These are phyloP conservation scores for Mycena latifolia DNA, from an alignment of 768 basidiomycete genomes.

Conservation along the genomic window DNA sequence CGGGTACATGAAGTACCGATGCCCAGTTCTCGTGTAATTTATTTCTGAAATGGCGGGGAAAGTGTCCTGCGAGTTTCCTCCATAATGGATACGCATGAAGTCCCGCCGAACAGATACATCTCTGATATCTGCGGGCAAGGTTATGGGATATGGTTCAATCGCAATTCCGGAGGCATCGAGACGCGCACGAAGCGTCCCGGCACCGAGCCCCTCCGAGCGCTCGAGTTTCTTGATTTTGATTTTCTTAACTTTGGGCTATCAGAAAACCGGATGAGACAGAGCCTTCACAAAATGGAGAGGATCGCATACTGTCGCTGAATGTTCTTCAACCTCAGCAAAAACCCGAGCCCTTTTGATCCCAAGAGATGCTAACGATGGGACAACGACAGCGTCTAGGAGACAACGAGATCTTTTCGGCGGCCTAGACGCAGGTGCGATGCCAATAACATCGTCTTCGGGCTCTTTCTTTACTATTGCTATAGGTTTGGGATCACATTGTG, in stretches of 20 bases:
- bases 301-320: too few species aligned
- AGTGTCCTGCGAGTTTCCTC: conserved; percentile 1
- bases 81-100: conserved; percentile 21
- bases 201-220: conserved; percentile 13
- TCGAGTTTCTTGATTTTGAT: conserved; percentile 26
- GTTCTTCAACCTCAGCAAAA: background rate
- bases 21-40: conserved; percentile 15
- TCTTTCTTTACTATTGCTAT: background rate
- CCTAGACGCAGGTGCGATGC: too few species aligned
- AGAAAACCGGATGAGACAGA: background rate
- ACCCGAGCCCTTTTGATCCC: background rate
- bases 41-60: conserved; percentile 8
- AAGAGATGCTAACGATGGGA: conserved; percentile 1
- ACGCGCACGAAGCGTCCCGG: conserved; percentile 20
- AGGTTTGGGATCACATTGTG: background rate
- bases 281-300: too few species aligned
- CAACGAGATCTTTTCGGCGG: background rate
- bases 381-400: conserved; percentile 7
- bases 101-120: conserved; percentile 19
- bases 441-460: background rate
- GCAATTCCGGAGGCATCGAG: conserved; percentile 5
- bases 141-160: conserved; percentile 2
- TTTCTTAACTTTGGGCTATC: conserved; percentile 8
- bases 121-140: background rate
- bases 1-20: conserved; percentile 28